Evolutionary conservation across 1,139 yeast species (phyloP).

Genomic region (Suhomyces choctaworum): DNA sequence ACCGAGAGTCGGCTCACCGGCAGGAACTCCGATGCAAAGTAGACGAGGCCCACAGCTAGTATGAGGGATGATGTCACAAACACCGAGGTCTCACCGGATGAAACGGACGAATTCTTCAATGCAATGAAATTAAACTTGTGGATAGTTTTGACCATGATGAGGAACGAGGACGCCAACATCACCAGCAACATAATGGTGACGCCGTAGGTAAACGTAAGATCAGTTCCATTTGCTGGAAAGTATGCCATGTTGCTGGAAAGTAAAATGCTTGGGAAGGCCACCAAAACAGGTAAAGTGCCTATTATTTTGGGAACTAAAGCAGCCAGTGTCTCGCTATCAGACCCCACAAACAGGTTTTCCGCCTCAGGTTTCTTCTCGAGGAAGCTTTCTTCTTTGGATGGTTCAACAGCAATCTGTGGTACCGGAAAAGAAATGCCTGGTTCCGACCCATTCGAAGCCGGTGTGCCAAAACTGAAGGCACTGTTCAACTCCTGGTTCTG

Average conservation of each 20-base stretch:
- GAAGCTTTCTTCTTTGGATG: too few species aligned
- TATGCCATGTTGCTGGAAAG: slow-evolving; percentile 22
- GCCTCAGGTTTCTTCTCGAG: too few species aligned
- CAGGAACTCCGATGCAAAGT: slow-evolving; percentile 20
- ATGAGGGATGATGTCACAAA: slow-evolving; percentile 15
- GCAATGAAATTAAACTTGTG: slow-evolving; percentile 10
- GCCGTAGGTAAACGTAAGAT: slow-evolving; percentile 1
- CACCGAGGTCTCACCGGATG: slow-evolving; percentile 3
- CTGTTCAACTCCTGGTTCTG: slow-evolving; percentile 5
- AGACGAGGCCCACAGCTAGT: slow-evolving; percentile 16
- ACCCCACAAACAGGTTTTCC: slow-evolving; percentile 6
- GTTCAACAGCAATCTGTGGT: neutral
- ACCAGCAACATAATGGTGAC: slow-evolving; percentile 14
- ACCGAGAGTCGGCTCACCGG: slow-evolving; percentile 26
- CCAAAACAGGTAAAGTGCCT: slow-evolving; percentile 31
- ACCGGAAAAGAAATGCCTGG: slow-evolving; percentile 1
- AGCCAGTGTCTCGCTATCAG: neutral
- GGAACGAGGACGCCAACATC: slow-evolving; percentile 19
- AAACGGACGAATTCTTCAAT: slow-evolving; percentile 1
- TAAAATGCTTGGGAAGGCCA: slow-evolving; percentile 29
- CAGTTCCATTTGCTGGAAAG: slow-evolving; percentile 4
- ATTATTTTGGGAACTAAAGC: slow-evolving; percentile 15
- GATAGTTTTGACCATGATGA: slow-evolving; percentile 17
- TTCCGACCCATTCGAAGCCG: slow-evolving; percentile 1
- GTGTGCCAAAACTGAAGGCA: slow-evolving; percentile 8